These are phyloP conservation scores for Clarireedia monteithiana DNA, from an alignment of 2,329 filamentous ascomycete species.

Conservation along the genomic window DNA sequence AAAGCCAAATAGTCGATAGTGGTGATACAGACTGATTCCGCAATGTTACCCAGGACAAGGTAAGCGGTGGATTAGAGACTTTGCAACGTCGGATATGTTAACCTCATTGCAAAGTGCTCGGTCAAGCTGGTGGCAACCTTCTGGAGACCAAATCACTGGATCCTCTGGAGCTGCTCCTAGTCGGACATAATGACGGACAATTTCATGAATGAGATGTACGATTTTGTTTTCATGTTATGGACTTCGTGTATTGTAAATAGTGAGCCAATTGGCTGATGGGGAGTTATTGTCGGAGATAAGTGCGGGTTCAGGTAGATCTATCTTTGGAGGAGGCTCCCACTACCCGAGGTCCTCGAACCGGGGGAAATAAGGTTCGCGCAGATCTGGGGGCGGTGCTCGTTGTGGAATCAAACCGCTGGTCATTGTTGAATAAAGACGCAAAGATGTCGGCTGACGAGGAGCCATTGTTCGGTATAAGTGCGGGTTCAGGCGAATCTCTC, in stretches of 20 bases:
- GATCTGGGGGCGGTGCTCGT: no score
- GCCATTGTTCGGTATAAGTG: not conserved
- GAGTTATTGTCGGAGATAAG: not conserved
- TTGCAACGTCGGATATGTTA: not conserved
- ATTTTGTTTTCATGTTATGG: not conserved
- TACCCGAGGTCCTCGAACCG: not conserved
- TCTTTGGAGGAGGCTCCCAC: not conserved
- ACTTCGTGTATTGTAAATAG: not conserved
- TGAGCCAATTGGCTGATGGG: not conserved
- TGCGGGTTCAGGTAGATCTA: not conserved
- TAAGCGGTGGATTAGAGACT: not conserved
- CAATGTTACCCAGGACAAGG: not conserved
- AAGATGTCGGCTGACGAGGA: not conserved
- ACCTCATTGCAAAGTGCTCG: not conserved
- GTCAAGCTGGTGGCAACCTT: not conserved
- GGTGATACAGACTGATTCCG: not conserved
- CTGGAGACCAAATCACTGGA: not conserved
- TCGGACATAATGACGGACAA: not conserved
- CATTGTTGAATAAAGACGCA: no score
- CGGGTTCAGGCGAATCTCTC: not conserved
- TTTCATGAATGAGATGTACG: not conserved
- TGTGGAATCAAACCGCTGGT: no score
- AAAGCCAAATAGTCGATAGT: not conserved
- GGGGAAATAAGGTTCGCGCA: not conserved
- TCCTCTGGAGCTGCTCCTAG: not conserved